Conservation (phyloP, 495 filamentous ascomycete species). For the Cryomyces antarcticus region DNA sequence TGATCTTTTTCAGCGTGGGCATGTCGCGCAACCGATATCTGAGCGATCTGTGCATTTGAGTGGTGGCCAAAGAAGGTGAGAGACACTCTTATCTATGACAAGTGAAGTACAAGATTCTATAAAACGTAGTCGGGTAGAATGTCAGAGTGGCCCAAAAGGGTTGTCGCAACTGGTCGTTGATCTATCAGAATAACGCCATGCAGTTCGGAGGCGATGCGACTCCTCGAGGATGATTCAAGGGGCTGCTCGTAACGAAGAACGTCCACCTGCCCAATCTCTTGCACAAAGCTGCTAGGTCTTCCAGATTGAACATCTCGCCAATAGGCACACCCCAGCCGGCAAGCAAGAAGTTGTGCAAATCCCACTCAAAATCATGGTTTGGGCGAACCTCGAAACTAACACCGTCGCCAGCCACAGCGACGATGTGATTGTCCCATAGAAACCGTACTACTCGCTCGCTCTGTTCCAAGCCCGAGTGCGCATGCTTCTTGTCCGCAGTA, state of each 20-base stretch:
- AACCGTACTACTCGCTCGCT: slow-evolving; percentile 24
- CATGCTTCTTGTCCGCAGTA: slow-evolving; percentile 5
- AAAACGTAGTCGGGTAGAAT: too few relatives aligned
- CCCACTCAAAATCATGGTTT: not conserved
- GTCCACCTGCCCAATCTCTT: slow-evolving; percentile 21
- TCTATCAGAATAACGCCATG: slow-evolving; percentile 20
- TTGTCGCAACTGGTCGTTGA: too few relatives aligned
- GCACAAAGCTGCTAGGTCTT: slow-evolving; percentile 26
- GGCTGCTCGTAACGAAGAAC: slow-evolving; percentile 35
- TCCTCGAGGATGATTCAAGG: slow-evolving; percentile 32
- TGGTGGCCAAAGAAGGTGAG: too few relatives aligned
- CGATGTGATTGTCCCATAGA: slow-evolving; percentile 29
- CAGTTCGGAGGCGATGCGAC: slow-evolving; percentile 32
- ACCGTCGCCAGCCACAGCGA: slow-evolving; percentile 29
- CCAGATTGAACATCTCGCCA: slow-evolving; percentile 38
- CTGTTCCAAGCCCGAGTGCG: slow-evolving; percentile 25
- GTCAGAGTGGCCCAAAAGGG: too few relatives aligned
- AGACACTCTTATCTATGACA: too few relatives aligned
- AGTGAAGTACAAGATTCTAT: too few relatives aligned
- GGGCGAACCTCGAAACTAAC: slow-evolving; percentile 27
- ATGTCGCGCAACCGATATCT: too few relatives aligned
- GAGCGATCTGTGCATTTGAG: too few relatives aligned
- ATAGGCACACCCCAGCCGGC: slow-evolving; percentile 36
- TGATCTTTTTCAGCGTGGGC: too few relatives aligned
- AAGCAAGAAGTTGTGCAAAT: slow-evolving; percentile 32